Evolutionary conservation across 2,329 filamentous ascomycete genomes (phyloP), one percentile per base, ranked within the genome.

Genomic region (Pseudofabraea citricarpa): DNA sequence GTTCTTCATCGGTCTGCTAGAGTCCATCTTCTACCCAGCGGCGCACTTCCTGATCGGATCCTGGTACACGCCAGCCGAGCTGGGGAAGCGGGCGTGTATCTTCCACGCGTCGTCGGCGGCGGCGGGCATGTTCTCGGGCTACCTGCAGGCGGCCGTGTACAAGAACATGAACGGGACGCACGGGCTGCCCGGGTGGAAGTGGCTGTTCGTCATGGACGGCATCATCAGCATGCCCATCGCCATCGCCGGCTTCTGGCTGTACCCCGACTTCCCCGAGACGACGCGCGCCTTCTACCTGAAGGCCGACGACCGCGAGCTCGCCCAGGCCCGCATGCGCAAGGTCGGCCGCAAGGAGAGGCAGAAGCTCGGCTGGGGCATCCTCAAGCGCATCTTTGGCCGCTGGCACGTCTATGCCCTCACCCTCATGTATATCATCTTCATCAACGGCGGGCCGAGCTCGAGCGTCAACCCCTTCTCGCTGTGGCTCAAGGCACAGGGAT

Each of bases 191-290:
- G 70, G 65, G 0, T 73, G 68, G 69, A 63, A 66, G 35, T 73
- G 68, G 68, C 61, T 72, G 3, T 72, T 73, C 46, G 62, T 72
- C 29, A 66, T 71, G 50, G 69, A 71, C 44, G 67, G 66, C 2
- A 42, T 64, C 10, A 61, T 65, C 42, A 61, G 62, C 12, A 37
- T 54, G 2, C 51, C 58, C 10, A 53, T 63, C 21, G 57, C 55
- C 18, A 19, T 62, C 6, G 50, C 56, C 6, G 60, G 60, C 2
- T 60, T 55, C 39, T 49, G 55, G 31, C 40, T 62, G 15, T 51
- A 57, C 16, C 56, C 57, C 5, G 56, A 56, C 45, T 37, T 53
- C 13, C 57, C 58, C 3, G 53, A 55, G 36, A 56, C 54, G n/a
- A 56, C 56, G 1, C 36, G 51, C 20, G 56, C 56, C 2, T 56